Evolutionary conservation across 2,329 filamentous ascomycete species (phyloP).

Genomic region (Corynespora cassiicola): DNA sequence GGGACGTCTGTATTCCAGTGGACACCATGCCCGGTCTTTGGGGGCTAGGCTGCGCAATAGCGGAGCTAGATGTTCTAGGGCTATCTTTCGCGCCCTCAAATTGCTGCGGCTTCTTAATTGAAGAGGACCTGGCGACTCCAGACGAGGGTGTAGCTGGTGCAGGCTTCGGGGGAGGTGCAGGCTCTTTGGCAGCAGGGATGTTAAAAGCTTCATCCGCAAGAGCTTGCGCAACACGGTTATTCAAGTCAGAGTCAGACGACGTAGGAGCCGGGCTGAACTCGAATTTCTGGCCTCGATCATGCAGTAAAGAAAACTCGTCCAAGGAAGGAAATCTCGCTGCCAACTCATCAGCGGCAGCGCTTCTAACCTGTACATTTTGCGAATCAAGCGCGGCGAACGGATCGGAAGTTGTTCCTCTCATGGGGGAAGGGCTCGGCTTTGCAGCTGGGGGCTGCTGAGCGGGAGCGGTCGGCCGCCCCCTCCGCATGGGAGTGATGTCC

Average conservation of each 20-base stretch:
- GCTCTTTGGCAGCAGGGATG: conserved; percentile 43
- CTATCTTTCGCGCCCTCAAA: conserved; percentile 29
- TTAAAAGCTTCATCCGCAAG: conserved; percentile 86
- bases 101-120: conserved; percentile 36
- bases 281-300: conserved; percentile 84
- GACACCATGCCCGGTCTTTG: conserved; percentile 64
- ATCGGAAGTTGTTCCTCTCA: conserved; percentile 73
- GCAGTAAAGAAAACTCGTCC: conserved; percentile 89
- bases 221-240: conserved; percentile 73
- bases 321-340: conserved; percentile 86
- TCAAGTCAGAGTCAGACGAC: conserved; percentile 58
- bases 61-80: conserved; percentile 29
- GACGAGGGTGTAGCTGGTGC: conserved; percentile 37
- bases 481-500: conserved; percentile 91
- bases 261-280: conserved; percentile 66
- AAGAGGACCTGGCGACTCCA: conserved; percentile 37
- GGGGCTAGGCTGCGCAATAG: conserved; percentile 55
- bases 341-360: conserved; percentile 74
- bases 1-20: conserved; percentile 81
- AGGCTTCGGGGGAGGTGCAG: conserved; percentile 34
- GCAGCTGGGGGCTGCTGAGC: conserved; percentile 49
- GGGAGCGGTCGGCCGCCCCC: conserved; percentile 73
- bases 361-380: conserved; percentile 56
- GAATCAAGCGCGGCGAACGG: conserved; percentile 91
- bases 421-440: conserved; percentile 72